Evolutionary conservation across 768 basidiomycete genomes (phyloP).

Genomic region (Lentinula raphanica): DNA sequence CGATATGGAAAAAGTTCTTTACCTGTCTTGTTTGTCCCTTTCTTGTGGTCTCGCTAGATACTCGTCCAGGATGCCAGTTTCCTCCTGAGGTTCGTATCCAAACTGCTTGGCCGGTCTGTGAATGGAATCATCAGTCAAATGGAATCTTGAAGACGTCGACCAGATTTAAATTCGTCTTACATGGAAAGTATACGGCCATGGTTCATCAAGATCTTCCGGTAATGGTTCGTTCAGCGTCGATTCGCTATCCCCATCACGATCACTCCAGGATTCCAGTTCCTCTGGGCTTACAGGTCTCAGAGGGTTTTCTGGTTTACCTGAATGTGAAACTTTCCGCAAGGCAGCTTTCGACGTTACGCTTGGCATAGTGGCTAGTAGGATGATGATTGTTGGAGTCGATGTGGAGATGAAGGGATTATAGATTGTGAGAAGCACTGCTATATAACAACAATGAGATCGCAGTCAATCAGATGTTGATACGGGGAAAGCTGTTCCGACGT

Average conservation of each 20-base stretch:
- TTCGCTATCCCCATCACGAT: slow-evolving; percentile 24
- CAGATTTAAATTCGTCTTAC: slow-evolving; percentile 24
- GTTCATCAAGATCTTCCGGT: slow-evolving; percentile 42
- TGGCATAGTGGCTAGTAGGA: neutral
- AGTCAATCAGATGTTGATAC: neutral
- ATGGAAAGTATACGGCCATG: slow-evolving; percentile 49
- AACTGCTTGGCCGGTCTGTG: slow-evolving; percentile 41
- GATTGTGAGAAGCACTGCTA: neutral
- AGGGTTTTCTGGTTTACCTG: slow-evolving; percentile 10
- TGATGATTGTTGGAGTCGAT: neutral
- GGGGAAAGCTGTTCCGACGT: neutral
- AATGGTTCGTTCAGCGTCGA: slow-evolving; percentile 22
- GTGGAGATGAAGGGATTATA: neutral
- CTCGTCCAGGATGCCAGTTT: slow-evolving; percentile 48
- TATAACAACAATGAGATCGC: neutral
- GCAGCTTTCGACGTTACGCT: neutral
- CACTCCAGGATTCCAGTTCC: slow-evolving; percentile 31
- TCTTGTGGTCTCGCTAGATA: slow-evolving; percentile 39
- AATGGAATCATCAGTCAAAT: slow-evolving; percentile 1
- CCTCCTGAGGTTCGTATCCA: slow-evolving; percentile 48
- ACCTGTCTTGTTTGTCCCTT: slow-evolving; percentile 45
- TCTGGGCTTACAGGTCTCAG: slow-evolving; percentile 29
- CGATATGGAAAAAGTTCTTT: slow-evolving; percentile 11
- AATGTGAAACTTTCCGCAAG: neutral
- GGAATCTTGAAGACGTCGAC: slow-evolving; percentile 2